Conservation (phyloP, 1,139 yeast species). For the Candida buenavistaensis region DNA sequence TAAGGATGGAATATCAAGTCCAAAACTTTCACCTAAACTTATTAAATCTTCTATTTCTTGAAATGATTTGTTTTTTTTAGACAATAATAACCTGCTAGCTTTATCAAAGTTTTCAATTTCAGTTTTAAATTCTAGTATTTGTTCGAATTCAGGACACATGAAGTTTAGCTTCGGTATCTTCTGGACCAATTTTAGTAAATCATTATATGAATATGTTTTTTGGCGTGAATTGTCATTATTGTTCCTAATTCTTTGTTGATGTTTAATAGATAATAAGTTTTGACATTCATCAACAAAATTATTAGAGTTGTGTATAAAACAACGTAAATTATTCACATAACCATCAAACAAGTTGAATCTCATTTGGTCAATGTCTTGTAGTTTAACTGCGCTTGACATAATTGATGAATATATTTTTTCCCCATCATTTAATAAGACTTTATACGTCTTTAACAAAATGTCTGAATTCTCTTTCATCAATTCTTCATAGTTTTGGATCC, state of each 20-base stretch:
- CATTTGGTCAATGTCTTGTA: constrained; percentile 15
- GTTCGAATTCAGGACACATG: constrained; percentile 59
- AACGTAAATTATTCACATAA: constrained; percentile 36
- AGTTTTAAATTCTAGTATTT: constrained; percentile 50
- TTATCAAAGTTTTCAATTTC: constrained; percentile 58
- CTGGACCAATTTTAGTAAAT: constrained; percentile 36
- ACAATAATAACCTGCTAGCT: constrained; percentile 42
- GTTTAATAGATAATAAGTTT: constrained; percentile 47
- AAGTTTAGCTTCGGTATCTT: constrained; percentile 53
- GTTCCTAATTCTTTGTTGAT: constrained; percentile 49
- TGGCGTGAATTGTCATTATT: constrained; percentile 13
- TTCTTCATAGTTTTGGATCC: constrained; percentile 51
- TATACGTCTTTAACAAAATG: constrained; percentile 49
- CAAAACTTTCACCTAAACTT: constrained; percentile 58
- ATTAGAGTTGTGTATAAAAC: constrained; percentile 46
- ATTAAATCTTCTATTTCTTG: constrained; percentile 49
- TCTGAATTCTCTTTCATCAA: constrained; percentile 41
- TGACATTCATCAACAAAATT: constrained; percentile 61
- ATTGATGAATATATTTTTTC: constrained; percentile 48
- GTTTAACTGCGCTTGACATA: constrained; percentile 17
- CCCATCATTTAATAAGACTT: constrained; percentile 52
- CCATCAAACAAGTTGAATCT: constrained; percentile 21
- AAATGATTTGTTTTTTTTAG: constrained; percentile 25
- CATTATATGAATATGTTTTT: constrained; percentile 12
- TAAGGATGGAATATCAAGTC: constrained; percentile 55